These are phyloP conservation scores for Symbiodinium pilosum DNA, from an alignment of 73 alveolate genomes.

Conservation along the genomic window DNA sequence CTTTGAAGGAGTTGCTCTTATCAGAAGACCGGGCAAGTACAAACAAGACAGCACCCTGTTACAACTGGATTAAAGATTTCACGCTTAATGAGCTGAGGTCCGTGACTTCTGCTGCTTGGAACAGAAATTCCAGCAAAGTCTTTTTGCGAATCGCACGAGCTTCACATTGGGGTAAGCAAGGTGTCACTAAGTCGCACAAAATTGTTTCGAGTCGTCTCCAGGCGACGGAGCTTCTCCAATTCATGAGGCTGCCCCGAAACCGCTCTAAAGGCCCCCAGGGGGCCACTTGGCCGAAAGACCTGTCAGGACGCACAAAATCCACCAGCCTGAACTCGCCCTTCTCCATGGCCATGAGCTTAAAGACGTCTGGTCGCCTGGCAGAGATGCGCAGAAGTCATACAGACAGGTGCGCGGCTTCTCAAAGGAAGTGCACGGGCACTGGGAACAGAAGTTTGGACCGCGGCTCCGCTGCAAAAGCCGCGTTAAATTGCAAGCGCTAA, in stretches of 20 bases:
- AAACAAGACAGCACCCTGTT: too few relatives aligned
- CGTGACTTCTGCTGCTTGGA: neutral
- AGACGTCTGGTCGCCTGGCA: neutral
- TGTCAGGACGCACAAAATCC: slow-evolving; percentile 73
- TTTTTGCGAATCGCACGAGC: too few relatives aligned
- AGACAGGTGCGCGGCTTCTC: neutral
- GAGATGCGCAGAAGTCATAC: neutral
- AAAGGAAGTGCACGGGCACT: neutral
- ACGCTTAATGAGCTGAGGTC: neutral
- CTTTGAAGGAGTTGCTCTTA: too few relatives aligned
- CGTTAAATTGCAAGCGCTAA: too few relatives aligned
- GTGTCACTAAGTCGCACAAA: neutral
- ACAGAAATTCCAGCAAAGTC: too few relatives aligned
- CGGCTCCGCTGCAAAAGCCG: neutral
- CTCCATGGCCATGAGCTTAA: slow-evolving; percentile 33
- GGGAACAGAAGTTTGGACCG: neutral
- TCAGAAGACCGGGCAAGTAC: too few relatives aligned
- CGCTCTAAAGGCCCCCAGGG: too few relatives aligned
- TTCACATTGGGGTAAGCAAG: too few relatives aligned
- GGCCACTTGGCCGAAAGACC: too few relatives aligned
- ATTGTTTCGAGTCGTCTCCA: neutral
- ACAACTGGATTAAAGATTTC: too few relatives aligned
- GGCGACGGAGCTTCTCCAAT: slow-evolving; percentile 61
- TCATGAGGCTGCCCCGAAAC: slow-evolving; percentile 25
- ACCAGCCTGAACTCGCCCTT: slow-evolving; percentile 81